Evolutionary conservation across 2,329 filamentous ascomycete species (phyloP), one percentile per base, ranked within the genome.

Genomic region (Penicillium hordei): DNA sequence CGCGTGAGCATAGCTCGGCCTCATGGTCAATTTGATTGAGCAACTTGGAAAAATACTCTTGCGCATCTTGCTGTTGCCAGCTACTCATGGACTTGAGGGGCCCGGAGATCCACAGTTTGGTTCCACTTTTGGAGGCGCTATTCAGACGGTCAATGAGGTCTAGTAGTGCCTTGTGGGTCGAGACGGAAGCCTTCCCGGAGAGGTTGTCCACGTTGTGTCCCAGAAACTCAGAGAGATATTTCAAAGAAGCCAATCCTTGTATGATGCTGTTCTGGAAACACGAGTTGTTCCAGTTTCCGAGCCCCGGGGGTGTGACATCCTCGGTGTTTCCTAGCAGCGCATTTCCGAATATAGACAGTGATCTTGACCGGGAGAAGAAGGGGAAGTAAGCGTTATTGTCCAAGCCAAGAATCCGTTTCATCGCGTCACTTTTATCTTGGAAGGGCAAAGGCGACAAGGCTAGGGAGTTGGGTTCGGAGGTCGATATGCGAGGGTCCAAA

Each of bases 181-280:
- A 76, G 52, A 79, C 70, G 13, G 69, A 61, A 12, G 72, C 70
- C 38, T 78, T 73, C 2, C 68, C 66, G 1, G 68, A 61, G 45
- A 81, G 71, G 23, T 71, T 50, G 39, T 72, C 62, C 19, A 78
- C 62, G 59, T 78, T 79, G 27, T 64, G 65, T n/a, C 63, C 78
- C 8, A 96, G 81, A 68, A 91, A 94, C 3, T 77, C 78, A 27
- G 84, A 83, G 31, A 97, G 78, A 5, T 88, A 83, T 19, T 83
- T 82, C 31, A 97, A 80, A 4, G 93, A 89, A 1, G 93, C 87
- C 42, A 97, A 79, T 7, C 88, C 87, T 73, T 96, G 92, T 12
- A 99, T 85, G 21, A 97, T 88, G 71, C 93, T 97, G 75, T 99
- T 99, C 75, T 97, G 94, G 73, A 96, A 99, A 79, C 94, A 97